Evolutionary conservation across 257 asterid genomes (phyloP).

Genomic region (Ilex aquifolium): DNA sequence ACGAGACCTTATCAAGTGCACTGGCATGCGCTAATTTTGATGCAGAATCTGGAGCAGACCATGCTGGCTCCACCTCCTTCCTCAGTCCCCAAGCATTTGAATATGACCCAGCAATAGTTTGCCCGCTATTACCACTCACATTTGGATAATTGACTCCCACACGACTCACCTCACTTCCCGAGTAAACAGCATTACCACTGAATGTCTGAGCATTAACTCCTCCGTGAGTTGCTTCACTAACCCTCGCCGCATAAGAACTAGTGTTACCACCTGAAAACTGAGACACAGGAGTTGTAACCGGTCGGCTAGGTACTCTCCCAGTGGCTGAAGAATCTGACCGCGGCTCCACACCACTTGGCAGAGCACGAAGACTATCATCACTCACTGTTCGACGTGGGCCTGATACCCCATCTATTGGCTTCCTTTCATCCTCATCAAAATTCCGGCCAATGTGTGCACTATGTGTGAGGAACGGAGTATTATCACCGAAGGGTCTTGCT

Average conservation of each 20-base stretch:
- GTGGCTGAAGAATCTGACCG: conserved; percentile 37
- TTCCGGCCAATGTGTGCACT: conserved; percentile 58
- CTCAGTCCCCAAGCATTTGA: conserved; percentile 85
- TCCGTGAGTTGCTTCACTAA: conserved; percentile 36
- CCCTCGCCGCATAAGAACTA: conserved; percentile 50
- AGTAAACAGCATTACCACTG: conserved; percentile 20
- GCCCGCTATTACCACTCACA: conserved; percentile 43
- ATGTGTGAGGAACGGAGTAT: conserved; percentile 49
- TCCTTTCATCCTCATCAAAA: conserved; percentile 95
- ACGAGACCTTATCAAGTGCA: conserved; percentile 87
- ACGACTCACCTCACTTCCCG: conserved; percentile 9
- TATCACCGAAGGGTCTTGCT: conserved; percentile 59
- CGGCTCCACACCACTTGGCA: conserved; percentile 39
- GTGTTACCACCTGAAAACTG: conserved; percentile 41
- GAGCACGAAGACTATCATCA: conserved; percentile 54
- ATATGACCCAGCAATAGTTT: conserved; percentile 41
- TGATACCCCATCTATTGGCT: conserved; percentile 75
- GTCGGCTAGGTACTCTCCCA: conserved; percentile 36
- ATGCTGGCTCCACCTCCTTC: conserved; percentile 66
- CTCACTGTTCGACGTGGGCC: conserved; percentile 68
- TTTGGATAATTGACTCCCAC: conserved; percentile 39
- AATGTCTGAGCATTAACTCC: conserved; percentile 36
- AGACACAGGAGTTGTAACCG: conserved; percentile 37
- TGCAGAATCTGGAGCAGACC: conserved; percentile 75
- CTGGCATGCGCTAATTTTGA: conserved; percentile 83